phyloP scores from a whole-genome alignment of 2,329 filamentous ascomycete genomes.

The Graphium sp. region DNA sequence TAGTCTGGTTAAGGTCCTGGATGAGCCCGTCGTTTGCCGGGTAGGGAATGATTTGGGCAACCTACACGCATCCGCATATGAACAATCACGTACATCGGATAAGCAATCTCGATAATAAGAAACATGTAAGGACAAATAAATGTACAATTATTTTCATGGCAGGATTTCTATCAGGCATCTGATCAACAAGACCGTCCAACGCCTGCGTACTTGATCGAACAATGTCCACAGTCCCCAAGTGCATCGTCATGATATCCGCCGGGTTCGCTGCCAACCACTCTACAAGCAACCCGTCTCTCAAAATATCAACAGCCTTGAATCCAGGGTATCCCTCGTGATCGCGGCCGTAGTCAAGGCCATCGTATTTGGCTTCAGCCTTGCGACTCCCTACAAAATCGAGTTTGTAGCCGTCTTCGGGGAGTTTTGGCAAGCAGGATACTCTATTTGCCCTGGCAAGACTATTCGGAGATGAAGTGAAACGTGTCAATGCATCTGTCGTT shows the following conservation, averaged over 20 bases:
- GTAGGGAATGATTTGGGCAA: conserved; percentile 4
- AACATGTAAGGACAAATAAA: not conserved
- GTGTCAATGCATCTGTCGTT: no score
- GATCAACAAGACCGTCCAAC: not conserved
- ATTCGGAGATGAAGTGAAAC: no score
- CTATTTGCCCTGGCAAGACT: no score
- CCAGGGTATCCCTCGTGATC: conserved; percentile 4
- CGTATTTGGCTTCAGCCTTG: not conserved
- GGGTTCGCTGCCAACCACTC: conserved; percentile 3
- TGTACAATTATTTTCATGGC: conserved; percentile 3
- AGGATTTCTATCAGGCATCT: conserved; percentile 4
- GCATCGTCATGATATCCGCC: conserved; percentile 5
- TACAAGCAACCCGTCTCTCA: conserved; percentile 2
- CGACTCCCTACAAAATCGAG: conserved; percentile 4
- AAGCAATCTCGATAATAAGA: no score
- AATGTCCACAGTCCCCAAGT: conserved; percentile 4
- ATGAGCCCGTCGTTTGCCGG: conserved; percentile 2
- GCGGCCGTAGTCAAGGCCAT: conserved; percentile 3
- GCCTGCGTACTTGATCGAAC: not conserved
- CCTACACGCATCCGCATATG: not conserved
- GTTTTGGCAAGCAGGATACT: no score
- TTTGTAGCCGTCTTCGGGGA: conserved; percentile 2
- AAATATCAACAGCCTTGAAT: conserved; percentile 1
- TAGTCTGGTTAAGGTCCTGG: conserved; percentile 1
- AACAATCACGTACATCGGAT: no score